Evolutionary conservation across 164 flowering plant species (phyloP), one percentile per base, ranked within the genome.

Genomic region (Kalanchoe fedtschenkoi): DNA sequence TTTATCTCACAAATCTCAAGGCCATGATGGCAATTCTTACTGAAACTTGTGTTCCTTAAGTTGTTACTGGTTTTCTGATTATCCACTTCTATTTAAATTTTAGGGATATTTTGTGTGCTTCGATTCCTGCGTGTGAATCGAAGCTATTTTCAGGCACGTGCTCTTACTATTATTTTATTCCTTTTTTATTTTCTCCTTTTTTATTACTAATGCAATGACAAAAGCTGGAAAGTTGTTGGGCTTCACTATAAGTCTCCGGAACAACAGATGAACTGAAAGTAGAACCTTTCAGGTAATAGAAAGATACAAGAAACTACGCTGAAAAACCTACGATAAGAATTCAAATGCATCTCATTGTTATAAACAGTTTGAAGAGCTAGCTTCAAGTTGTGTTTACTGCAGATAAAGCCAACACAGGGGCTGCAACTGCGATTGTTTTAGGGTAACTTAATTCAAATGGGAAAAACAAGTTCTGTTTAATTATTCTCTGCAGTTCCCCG

Each of bases 351-450:
- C 5, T 60, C 24, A 17, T 51, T 71, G 44, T 29, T 34, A 13
- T 62, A 61, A 76, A 74, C 88, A 92, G 98, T 92, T 87, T 80
- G 98, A 96, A 68, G 88, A 82, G 6, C 88, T 93, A 82, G 6
- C 88, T 93, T 67, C 98, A 89, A 71, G 90, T 93, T 63, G 95
- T 66, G 64, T 64, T 89, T 61, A 86, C 95, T 19, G 61, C 89
- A 21, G 80, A 76, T 24, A 88, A 83, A 58, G 96, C 96, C 63
- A 66, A 80, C 66, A 76, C 83, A 68, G 97, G 98, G 51, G 95
- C 96, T 62, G 83, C 66, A 8, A 88, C 89, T 73, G 85, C 76
- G 62, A 62, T 86, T 63, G 81, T 69, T 60, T 93, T 86, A 58
- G 95, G 89, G 97, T 89, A 82, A 65, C 1, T 47, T n/a, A n/a